Base-by-base conservation (phyloP, 805 yeast species). In the Starmerella floricola region DNA sequence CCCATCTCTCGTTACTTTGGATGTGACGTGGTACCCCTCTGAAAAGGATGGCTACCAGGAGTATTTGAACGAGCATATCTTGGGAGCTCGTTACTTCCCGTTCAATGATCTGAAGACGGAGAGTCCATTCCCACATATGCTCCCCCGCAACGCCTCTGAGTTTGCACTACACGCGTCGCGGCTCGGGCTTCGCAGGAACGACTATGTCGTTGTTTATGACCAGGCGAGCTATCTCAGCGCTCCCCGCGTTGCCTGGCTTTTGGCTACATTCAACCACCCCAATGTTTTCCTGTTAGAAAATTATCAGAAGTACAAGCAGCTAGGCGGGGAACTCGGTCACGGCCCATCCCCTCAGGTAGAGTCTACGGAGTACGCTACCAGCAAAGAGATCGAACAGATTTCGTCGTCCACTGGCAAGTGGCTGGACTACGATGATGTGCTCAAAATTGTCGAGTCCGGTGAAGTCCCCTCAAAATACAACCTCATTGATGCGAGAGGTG, bases 1-100 rank as follows among this genome's bases (percentile, higher is more conserved):
- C 10, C 79, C 43, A 3, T 16, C 31, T 11, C 28, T 48, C 8
- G 42, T 47, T 4, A 44, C 94, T 1, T 65, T 88, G 17, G 98
- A 88, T 60, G 76, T 93, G 4, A 78, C 96, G 0, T 91, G 97
- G 96, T 85, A 77, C 60, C 71, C 88, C 74, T 95, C 97, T 36
- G 77, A 79, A 10, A 67, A 72, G 34, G 65, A 69, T 17, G 62
- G 57, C 20, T 44, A 45, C 45, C 35, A 35, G 21, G 84, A 85
- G 57, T 78, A 69, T 55, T 61, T 63, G 33, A 58, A 66, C 19
- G 75, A 70, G 40, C 71, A 96, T 47, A 62, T 81, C 8, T 76
- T 78, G 13, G 65, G 72, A 8, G 71, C 95, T 0, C 74, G 76
- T 3, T 84, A 69, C 60, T 81, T 86, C 53, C 94, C 85, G 54